Conservation (phyloP, 371 early-diverging fungal species). For the Rhizopus delemar region DNA sequence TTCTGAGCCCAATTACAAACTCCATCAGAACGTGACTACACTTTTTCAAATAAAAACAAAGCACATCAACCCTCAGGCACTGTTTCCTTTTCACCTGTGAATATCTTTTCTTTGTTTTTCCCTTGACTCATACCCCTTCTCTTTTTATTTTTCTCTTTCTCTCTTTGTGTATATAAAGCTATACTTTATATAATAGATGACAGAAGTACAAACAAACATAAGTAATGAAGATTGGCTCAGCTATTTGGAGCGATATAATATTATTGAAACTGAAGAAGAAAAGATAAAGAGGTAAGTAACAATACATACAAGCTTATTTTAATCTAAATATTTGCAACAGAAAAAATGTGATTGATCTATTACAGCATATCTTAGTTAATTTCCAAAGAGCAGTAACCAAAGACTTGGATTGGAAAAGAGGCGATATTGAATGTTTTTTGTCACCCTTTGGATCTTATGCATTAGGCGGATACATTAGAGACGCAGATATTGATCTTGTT, state of each 20-base stretch:
- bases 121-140: not conserved
- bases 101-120: not conserved
- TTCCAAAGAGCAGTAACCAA: conserved; percentile 3
- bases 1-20: no score
- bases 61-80: not conserved
- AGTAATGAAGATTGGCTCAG: conserved; percentile 10
- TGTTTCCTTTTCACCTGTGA: no score
- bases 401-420: conserved; percentile 11
- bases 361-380: not conserved
- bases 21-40: not conserved
- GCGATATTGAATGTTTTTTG: conserved; percentile 19
- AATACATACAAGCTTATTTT: not conserved
- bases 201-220: not conserved
- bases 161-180: not conserved
- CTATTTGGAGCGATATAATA: conserved; percentile 2
- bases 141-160: not conserved
- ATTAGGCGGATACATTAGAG: conserved; percentile 31
- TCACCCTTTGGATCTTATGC: conserved; percentile 46
- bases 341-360: conserved; percentile 6
- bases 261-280: conserved; percentile 17
- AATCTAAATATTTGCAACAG: not conserved
- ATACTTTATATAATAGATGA: not conserved
- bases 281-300: conserved; percentile 9
- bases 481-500: conserved; percentile 42
- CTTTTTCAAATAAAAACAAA: no score